A percentile compares a stretch with the other conserved stretches of the same genome.
Evolutionary conservation across 2,329 filamentous ascomycete species (phyloP).

Genomic region (Beauveria medogensis): DNA sequence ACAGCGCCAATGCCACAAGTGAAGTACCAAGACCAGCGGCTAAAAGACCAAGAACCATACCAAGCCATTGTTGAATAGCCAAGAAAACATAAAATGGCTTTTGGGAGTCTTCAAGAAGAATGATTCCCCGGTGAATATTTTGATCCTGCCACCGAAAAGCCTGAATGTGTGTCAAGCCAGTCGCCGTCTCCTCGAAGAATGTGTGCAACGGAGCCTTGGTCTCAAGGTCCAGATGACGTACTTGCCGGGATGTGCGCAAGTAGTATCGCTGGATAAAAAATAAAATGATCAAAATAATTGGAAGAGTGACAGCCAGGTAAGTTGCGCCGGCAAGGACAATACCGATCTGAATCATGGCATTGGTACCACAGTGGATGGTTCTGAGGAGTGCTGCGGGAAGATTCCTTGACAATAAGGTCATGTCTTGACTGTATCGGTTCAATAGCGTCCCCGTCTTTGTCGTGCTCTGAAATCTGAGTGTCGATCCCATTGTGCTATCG

Average conservation of each 20-base stretch:
- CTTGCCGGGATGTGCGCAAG: background rate
- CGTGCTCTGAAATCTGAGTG: background rate
- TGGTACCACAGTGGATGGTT: background rate
- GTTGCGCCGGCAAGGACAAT: background rate
- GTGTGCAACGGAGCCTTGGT: background rate
- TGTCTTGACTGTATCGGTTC: constrained; percentile 1
- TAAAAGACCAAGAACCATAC: background rate
- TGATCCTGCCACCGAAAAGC: background rate
- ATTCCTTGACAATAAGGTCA: background rate
- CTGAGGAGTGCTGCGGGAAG: background rate
- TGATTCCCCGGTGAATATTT: background rate
- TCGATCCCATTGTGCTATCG: background rate
- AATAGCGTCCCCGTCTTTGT: background rate
- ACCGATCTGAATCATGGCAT: background rate
- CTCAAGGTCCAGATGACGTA: background rate
- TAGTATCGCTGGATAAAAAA: background rate
- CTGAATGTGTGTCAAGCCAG: background rate
- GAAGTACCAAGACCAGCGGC: background rate
- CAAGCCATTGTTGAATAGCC: background rate
- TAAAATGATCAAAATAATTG: background rate
- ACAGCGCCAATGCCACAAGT: background rate
- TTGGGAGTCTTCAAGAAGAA: background rate
- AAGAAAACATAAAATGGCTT: background rate
- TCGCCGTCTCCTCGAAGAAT: background rate
- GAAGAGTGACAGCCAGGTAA: background rate